Evolutionary conservation across 768 basidiomycete species (phyloP).

Genomic region (Chlorophyllum brunneum): DNA sequence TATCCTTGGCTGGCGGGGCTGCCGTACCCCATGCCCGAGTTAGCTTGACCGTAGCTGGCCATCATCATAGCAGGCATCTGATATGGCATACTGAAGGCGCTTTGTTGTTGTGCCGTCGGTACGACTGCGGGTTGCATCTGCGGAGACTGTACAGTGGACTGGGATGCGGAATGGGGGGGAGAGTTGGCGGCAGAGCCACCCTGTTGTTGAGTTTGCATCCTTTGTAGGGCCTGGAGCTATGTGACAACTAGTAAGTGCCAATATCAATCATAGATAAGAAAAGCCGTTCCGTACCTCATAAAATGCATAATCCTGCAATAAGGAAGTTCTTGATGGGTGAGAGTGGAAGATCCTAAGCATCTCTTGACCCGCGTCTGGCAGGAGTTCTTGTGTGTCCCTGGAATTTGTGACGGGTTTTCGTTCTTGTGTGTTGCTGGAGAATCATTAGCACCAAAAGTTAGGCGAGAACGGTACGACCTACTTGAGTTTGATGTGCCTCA

Average conservation of each 20-base stretch:
- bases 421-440: slow-evolving; percentile 87
- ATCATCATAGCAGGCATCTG: slow-evolving; percentile 64
- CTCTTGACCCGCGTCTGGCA: slow-evolving; percentile 94
- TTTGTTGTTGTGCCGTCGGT: slow-evolving; percentile 16
- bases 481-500: slow-evolving; percentile 89
- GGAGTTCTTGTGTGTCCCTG: slow-evolving; percentile 94
- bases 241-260: slow-evolving; percentile 1
- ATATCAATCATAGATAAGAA: neutral
- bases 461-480: slow-evolving; percentile 26
- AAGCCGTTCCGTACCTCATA: slow-evolving; percentile 63
- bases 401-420: slow-evolving; percentile 98
- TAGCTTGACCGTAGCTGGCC: slow-evolving; percentile 36
- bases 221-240: slow-evolving; percentile 85
- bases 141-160: slow-evolving; percentile 35
- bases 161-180: slow-evolving; percentile 34
- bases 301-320: slow-evolving; percentile 91
- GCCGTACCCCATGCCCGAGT: slow-evolving; percentile 9
- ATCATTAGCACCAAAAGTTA: slow-evolving; percentile 14
- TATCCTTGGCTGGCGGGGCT: slow-evolving; percentile 9
- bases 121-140: slow-evolving; percentile 29
- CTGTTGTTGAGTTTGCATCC: slow-evolving; percentile 41
- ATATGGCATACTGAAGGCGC: slow-evolving; percentile 54
- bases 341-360: slow-evolving; percentile 95
- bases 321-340: slow-evolving; percentile 88
- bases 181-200: slow-evolving; percentile 26